Evolutionary conservation across 2,329 filamentous ascomycete species (phyloP).

Genomic region (Fusarium succisae): DNA sequence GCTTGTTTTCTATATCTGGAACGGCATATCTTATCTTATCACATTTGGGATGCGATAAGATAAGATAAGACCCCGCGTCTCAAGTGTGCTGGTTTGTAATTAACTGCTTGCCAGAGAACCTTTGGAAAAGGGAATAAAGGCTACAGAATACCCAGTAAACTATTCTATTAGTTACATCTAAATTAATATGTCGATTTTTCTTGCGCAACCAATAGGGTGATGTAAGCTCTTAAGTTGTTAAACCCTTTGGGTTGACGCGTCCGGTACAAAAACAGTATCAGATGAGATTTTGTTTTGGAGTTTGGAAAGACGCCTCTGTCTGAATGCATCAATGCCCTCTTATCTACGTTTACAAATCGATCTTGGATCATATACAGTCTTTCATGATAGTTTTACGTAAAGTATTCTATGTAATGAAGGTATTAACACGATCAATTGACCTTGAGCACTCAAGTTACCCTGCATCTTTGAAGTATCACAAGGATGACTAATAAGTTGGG

Average conservation of each 20-base stretch:
- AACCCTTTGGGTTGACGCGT: too few species aligned
- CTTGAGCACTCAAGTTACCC: neutral
- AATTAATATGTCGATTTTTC: too few species aligned
- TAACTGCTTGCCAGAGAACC: neutral
- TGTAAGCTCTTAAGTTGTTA: fast-evolving
- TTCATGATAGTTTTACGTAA: fast-evolving
- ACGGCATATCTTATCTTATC: neutral
- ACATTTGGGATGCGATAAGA: fast-evolving
- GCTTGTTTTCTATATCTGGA: neutral
- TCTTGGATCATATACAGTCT: fast-evolving
- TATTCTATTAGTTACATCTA: too few species aligned
- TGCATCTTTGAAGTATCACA: fast-evolving
- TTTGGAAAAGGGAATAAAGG: neutral
- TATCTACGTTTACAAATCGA: fast-evolving
- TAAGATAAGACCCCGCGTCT: too few species aligned
- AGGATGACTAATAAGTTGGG: neutral
- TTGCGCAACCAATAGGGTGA: fast-evolving
- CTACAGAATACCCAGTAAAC: too few species aligned
- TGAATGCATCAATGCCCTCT: fast-evolving
- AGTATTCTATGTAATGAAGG: fast-evolving
- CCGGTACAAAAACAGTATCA: too few species aligned
- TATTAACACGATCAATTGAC: fast-evolving
- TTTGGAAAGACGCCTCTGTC: fast-evolving
- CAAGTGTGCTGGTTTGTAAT: fast-evolving
- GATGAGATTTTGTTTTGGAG: too few species aligned